These are phyloP conservation scores for Capronia americana DNA, from an alignment of 2,329 filamentous ascomycete genomes.

Conservation along the genomic window DNA sequence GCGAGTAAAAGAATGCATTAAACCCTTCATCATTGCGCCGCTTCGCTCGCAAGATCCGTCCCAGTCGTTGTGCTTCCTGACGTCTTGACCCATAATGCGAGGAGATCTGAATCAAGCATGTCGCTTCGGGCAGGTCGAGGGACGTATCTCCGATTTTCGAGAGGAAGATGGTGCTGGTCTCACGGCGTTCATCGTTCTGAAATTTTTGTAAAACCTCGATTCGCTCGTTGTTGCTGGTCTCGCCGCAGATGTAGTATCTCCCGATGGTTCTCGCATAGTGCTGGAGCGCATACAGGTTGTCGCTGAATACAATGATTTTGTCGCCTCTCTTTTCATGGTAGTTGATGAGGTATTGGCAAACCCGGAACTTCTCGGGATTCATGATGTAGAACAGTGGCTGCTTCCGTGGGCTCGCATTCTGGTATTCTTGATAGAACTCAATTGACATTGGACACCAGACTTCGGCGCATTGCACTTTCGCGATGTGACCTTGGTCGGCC, in stretches of 20 bases:
- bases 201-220: constrained; percentile 91
- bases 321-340: constrained; percentile 94
- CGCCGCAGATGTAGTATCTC: constrained; percentile 91
- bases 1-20: constrained; percentile 97
- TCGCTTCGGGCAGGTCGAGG: constrained; percentile 95
- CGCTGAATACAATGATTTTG: constrained; percentile 98
- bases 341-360: constrained; percentile 96
- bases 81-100: constrained; percentile 96
- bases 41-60: constrained; percentile 92
- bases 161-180: constrained; percentile 90
- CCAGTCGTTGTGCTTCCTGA: constrained; percentile 92
- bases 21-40: constrained; percentile 96
- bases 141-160: constrained; percentile 99
- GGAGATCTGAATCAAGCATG: constrained; percentile 95
- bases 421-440: constrained; percentile 95
- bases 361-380: constrained; percentile 97
- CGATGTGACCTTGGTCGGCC: constrained; percentile 94
- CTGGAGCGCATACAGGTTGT: constrained; percentile 92
- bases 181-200: constrained; percentile 75
- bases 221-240: constrained; percentile 83
- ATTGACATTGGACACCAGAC: constrained; percentile 99
- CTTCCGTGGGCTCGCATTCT: constrained; percentile 72
- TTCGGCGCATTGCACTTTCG: constrained; percentile 95
- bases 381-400: constrained; percentile 83
- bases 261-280: constrained; percentile 81